Conservation (phyloP, 768 basidiomycete genomes). For the Mycena alexandri region DNA sequence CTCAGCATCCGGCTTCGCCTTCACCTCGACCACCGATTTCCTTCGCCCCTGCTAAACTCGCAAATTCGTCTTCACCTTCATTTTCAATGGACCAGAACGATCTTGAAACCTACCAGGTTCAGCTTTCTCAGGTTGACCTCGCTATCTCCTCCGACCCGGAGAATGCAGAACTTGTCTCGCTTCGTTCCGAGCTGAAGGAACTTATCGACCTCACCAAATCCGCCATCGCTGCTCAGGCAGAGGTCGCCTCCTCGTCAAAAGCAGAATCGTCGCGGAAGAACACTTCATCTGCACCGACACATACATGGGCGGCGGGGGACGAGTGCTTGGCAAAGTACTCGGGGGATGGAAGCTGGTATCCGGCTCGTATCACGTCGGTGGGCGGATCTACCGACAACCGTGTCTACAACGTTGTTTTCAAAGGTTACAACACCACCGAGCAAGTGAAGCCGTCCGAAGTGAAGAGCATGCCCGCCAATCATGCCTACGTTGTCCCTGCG, state of each 20-base stretch:
- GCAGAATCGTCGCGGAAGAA: slow-evolving; percentile 70
- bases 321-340: slow-evolving; percentile 91
- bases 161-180: slow-evolving; percentile 78
- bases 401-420: slow-evolving; percentile 91
- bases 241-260: slow-evolving; percentile 72
- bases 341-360: slow-evolving; percentile 87
- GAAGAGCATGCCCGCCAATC: slow-evolving; percentile 74
- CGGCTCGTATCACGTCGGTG: slow-evolving; percentile 87
- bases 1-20: not conserved
- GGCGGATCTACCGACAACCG: slow-evolving; percentile 86
- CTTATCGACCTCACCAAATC: slow-evolving; percentile 86
- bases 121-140: slow-evolving; percentile 88
- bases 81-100: slow-evolving; percentile 69
- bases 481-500: slow-evolving; percentile 58
- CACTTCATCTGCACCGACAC: slow-evolving; percentile 60
- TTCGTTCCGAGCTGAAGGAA: slow-evolving; percentile 83
- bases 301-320: slow-evolving; percentile 83
- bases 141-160: slow-evolving; percentile 81
- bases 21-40: not conserved
- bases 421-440: slow-evolving; percentile 93
- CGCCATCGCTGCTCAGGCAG: slow-evolving; percentile 72
- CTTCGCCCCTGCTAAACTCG: not conserved
- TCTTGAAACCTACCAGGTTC: slow-evolving; percentile 91
- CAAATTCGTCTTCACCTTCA: not conserved
- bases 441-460: slow-evolving; percentile 79